Conservation (phyloP, 768 basidiomycete genomes). For the Harrya chromipes region DNA sequence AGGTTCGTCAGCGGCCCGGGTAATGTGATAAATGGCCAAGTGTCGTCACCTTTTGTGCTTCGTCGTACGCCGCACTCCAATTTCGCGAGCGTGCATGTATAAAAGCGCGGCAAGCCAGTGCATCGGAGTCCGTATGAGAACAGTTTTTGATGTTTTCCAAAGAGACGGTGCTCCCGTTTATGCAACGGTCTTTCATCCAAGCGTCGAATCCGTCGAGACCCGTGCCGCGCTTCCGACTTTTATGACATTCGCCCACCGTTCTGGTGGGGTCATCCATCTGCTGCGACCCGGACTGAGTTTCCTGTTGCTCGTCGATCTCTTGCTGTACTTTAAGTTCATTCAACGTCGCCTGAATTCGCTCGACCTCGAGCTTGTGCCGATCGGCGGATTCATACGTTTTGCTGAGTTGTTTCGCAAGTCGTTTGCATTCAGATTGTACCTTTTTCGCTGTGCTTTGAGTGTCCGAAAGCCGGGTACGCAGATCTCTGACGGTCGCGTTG, state of each 20-base stretch:
- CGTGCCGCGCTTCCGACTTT: not conserved
- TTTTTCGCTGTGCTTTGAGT: not conserved
- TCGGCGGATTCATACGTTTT: not conserved
- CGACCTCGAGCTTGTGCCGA: not conserved
- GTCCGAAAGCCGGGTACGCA: conserved; percentile 1
- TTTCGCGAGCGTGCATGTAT: not conserved
- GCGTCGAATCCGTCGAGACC: not conserved
- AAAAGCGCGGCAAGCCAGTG: conserved; percentile 4
- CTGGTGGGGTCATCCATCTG: not conserved
- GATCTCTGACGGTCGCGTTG: not conserved
- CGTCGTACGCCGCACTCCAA: conserved; percentile 2
- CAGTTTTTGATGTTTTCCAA: not conserved
- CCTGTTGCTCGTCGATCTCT: not conserved
- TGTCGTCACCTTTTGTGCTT: conserved; percentile 4
- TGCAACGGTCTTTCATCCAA: conserved; percentile 1
- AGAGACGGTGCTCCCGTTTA: not conserved
- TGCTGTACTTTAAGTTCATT: not conserved
- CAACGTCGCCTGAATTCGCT: not conserved
- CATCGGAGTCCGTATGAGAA: not conserved
- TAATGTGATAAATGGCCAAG: not conserved
- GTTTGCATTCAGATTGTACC: not conserved
- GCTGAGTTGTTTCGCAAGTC: not conserved
- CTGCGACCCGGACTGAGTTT: not conserved
- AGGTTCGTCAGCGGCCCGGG: not conserved
- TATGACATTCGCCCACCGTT: not conserved